Conservation (phyloP, 352 stramenopile genomes). For the Pilasporangium apinafurcum region DNA sequence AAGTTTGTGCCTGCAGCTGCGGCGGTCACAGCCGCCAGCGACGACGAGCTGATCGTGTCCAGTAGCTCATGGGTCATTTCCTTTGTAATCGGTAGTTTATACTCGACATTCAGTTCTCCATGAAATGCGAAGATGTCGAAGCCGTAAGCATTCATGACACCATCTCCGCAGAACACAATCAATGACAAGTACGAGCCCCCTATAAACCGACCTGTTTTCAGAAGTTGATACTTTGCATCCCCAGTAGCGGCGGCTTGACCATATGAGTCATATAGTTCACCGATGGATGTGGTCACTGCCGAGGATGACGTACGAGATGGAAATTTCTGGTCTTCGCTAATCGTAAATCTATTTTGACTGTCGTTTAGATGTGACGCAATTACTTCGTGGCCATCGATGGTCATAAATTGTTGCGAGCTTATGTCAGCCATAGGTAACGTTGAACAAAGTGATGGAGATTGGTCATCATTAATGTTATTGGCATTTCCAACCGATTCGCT, state of each 20-base stretch:
- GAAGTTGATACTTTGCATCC: conserved; percentile 43
- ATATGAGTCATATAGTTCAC: too few species aligned
- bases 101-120: conserved; percentile 36
- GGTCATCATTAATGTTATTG: neutral
- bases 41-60: conserved; percentile 45
- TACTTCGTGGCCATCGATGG: too few species aligned
- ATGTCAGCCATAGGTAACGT: conserved; percentile 3
- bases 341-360: too few species aligned
- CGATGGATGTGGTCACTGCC: neutral
- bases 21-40: conserved; percentile 45
- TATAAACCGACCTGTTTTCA: conserved; percentile 62
- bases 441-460: neutral
- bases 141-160: conserved; percentile 56
- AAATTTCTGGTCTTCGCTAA: conserved; percentile 26
- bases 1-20: conserved; percentile 59
- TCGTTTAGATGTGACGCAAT: too few species aligned
- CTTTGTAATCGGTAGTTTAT: conserved; percentile 46
- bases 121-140: conserved; percentile 62
- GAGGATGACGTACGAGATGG: neutral
- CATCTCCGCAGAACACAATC: conserved; percentile 63
- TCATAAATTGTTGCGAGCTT: conserved; percentile 4
- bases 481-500: conserved; percentile 5
- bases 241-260: conserved; percentile 9
- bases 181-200: conserved; percentile 58
- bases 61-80: conserved; percentile 57